These are phyloP conservation scores for Colletotrichum spinosum DNA, from an alignment of 2,329 filamentous ascomycete genomes.

Conservation along the genomic window DNA sequence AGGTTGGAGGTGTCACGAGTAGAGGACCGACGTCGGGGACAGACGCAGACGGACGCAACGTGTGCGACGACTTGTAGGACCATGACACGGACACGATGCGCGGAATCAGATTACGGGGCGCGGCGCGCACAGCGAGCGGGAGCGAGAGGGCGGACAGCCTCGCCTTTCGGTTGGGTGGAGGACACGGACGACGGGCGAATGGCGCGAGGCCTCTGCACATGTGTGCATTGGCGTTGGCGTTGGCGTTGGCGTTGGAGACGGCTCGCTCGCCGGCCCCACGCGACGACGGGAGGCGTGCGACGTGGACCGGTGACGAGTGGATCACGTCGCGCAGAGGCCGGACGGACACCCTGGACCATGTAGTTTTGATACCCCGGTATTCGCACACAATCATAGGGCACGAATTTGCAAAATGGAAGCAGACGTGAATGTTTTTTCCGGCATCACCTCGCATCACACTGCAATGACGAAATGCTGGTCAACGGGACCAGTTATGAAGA, in stretches of 20 bases:
- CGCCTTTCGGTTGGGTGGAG: constrained; percentile 33
- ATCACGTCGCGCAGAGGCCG: constrained; percentile 15
- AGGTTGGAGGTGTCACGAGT: constrained; percentile 12
- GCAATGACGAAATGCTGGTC: not conserved
- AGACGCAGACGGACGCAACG: constrained; percentile 1
- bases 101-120: constrained; percentile 23
- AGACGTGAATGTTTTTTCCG: not conserved
- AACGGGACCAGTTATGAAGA: too few relatives aligned
- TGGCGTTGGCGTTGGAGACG: constrained; percentile 25
- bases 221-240: constrained; percentile 1
- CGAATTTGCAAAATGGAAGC: constrained; percentile 1
- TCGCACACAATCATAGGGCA: constrained; percentile 17
- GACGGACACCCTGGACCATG: not conserved
- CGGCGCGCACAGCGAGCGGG: constrained; percentile 1
- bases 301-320: constrained; percentile 28
- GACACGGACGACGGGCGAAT: constrained; percentile 28
- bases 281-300: constrained; percentile 14
- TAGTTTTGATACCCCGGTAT: constrained; percentile 32
- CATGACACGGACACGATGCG: constrained; percentile 10
- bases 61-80: constrained; percentile 33
- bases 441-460: not conserved
- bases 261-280: constrained; percentile 21
- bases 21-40: constrained; percentile 12
- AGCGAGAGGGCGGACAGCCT: constrained; percentile 29
- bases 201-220: constrained; percentile 8